Evolutionary conservation across 345 rosid species (phyloP).

Genomic region (Cardamine resedifolia): DNA sequence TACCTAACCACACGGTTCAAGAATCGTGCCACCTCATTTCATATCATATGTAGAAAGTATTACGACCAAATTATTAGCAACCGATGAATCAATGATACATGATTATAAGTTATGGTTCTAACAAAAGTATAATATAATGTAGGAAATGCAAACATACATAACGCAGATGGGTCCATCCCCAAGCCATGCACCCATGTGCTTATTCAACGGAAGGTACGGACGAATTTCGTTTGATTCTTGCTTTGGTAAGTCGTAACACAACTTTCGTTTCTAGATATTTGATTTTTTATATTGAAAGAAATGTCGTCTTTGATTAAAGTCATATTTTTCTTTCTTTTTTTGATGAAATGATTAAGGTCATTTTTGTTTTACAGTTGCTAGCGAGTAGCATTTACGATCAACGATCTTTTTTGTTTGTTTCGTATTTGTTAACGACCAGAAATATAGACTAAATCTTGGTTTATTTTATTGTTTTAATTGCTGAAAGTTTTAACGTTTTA

Average conservation of each 20-base stretch:
- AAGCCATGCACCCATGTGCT: constrained; percentile 28
- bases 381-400: neutral
- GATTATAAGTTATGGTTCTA: neutral
- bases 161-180: constrained; percentile 25
- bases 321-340: no score
- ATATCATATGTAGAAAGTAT: constrained; percentile 15
- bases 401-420: neutral
- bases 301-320: neutral
- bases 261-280: neutral
- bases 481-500: neutral
- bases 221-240: constrained; percentile 23
- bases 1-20: constrained; percentile 31
- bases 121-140: neutral
- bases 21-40: constrained; percentile 13
- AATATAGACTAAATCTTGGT: neutral
- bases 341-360: neutral
- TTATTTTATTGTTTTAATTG: neutral
- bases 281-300: neutral
- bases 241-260: constrained; percentile 15
- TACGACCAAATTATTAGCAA: constrained; percentile 18
- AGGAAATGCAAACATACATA: neutral
- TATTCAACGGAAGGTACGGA: constrained; percentile 35
- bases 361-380: neutral
- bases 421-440: neutral
- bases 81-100: constrained; percentile 19